A percentile compares a stretch with the other conserved stretches of the same genome.
Evolutionary conservation across 75 land plant genomes (phyloP).

Genomic region (Pinus albicaulis): DNA sequence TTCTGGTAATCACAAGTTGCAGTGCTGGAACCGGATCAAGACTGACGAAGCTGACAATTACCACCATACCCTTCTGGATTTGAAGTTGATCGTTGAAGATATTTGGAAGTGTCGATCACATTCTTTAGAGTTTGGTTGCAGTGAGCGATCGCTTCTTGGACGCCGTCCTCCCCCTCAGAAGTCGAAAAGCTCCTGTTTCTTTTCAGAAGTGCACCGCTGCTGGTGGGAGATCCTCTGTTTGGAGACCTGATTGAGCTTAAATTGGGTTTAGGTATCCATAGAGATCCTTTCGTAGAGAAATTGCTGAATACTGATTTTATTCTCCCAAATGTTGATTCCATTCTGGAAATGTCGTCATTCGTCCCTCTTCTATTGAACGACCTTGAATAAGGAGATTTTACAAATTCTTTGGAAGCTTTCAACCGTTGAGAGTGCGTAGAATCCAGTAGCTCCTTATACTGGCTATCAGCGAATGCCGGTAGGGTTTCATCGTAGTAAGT

Average conservation of each 20-base stretch:
- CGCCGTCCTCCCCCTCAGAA: constrained; percentile 38
- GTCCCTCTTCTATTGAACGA: background rate
- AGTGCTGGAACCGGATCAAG: background rate
- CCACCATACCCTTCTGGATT: background rate
- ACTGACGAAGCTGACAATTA: no score
- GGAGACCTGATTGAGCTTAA: constrained; percentile 14
- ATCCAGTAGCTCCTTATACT: constrained; percentile 25
- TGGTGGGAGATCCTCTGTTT: constrained; percentile 9
- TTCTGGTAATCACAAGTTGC: background rate
- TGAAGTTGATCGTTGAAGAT: background rate
- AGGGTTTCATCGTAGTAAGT: background rate
- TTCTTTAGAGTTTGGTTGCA: constrained; percentile 43
- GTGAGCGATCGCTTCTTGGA: constrained; percentile 61
- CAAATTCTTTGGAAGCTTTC: constrained; percentile 41
- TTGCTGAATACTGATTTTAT: background rate
- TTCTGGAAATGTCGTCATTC: background rate
- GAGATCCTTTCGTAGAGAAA: background rate
- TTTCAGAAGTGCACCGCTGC: constrained; percentile 15
- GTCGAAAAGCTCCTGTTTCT: constrained; percentile 26
- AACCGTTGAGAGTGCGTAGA: constrained; percentile 14
- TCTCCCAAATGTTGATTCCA: background rate
- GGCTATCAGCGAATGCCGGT: background rate
- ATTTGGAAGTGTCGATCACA: background rate
- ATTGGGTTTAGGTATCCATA: constrained; percentile 11
- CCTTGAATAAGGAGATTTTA: constrained; percentile 46